These are phyloP conservation scores for Cercophora scortea DNA, from an alignment of 495 filamentous ascomycete species.

Conservation along the genomic window DNA sequence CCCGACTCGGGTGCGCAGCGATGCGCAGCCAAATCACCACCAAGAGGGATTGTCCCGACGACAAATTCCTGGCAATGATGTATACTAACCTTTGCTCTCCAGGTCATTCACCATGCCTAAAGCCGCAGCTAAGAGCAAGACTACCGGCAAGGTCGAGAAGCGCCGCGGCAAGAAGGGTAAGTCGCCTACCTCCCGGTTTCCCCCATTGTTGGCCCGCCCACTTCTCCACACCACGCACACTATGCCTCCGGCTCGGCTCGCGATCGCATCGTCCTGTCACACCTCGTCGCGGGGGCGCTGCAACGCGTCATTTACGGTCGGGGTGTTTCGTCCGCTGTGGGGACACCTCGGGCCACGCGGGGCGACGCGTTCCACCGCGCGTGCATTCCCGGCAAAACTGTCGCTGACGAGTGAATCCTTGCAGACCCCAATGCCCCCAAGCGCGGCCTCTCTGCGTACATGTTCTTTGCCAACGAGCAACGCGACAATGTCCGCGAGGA, in stretches of 20 bases:
- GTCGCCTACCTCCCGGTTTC: slow-evolving; percentile 7
- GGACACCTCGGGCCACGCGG: no score
- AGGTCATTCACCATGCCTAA: slow-evolving; percentile 36
- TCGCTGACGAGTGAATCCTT: background rate
- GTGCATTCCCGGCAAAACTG: no score
- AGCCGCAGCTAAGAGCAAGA: slow-evolving; percentile 39
- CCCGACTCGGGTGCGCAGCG: no score
- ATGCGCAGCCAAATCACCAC: no score
- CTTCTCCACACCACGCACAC: no score
- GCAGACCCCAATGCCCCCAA: slow-evolving; percentile 97
- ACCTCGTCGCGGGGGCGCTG: background rate
- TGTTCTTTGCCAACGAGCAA: slow-evolving; percentile 99
- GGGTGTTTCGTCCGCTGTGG: no score
- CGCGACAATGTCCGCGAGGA: slow-evolving; percentile 97
- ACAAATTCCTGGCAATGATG: background rate
- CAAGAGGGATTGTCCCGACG: no score
- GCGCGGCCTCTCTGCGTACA: slow-evolving; percentile 98
- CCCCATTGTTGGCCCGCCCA: no score
- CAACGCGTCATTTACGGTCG: background rate
- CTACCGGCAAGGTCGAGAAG: slow-evolving; percentile 35
- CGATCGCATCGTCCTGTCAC: background rate
- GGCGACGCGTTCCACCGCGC: no score
- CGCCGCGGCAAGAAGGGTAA: slow-evolving; percentile 43
- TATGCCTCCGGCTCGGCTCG: no score
- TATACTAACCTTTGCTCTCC: slow-evolving; percentile 1